These are phyloP conservation scores for Mallotus japonicus DNA, from an alignment of 441 rosid genomes.

Conservation along the genomic window DNA sequence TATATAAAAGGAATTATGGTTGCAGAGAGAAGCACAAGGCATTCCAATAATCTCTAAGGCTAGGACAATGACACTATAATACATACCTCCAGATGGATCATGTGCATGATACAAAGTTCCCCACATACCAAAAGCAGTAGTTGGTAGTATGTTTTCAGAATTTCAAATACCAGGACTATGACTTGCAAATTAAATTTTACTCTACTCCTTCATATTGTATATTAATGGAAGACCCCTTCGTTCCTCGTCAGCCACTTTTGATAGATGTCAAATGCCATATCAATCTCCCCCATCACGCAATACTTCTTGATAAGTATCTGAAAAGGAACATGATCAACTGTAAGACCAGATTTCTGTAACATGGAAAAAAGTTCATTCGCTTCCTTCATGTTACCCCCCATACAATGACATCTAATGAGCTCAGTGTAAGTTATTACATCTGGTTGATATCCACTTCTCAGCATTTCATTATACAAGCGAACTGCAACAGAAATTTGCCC, in stretches of 20 bases:
- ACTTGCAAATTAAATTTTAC: background rate
- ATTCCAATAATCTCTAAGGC: background rate
- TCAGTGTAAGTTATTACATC: constrained; percentile 66
- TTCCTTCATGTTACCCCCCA: constrained; percentile 39
- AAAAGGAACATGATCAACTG: constrained; percentile 55
- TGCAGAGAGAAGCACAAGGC: background rate
- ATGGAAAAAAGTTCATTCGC: constrained; percentile 46
- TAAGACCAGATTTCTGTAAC: constrained; percentile 37
- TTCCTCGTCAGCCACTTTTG: constrained; percentile 41
- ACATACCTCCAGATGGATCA: constrained; percentile 12
- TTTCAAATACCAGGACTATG: background rate
- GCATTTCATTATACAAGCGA: constrained; percentile 59
- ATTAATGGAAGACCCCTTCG: background rate
- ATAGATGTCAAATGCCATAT: constrained; percentile 37
- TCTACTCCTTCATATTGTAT: background rate
- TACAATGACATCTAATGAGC: constrained; percentile 53
- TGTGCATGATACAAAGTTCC: constrained; percentile 6
- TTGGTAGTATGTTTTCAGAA: background rate
- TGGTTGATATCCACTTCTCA: constrained; percentile 43
- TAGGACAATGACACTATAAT: background rate
- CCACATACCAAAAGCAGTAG: background rate
- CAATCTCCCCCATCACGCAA: constrained; percentile 34
- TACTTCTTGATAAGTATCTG: constrained; percentile 50
- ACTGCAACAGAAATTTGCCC: constrained; percentile 37
- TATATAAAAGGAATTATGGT: too few species aligned